A percentile compares a stretch with the other conserved stretches of the same genome.
Evolutionary conservation across 2,329 filamentous ascomycete species (phyloP).

Genomic region (Elsinoe australis): DNA sequence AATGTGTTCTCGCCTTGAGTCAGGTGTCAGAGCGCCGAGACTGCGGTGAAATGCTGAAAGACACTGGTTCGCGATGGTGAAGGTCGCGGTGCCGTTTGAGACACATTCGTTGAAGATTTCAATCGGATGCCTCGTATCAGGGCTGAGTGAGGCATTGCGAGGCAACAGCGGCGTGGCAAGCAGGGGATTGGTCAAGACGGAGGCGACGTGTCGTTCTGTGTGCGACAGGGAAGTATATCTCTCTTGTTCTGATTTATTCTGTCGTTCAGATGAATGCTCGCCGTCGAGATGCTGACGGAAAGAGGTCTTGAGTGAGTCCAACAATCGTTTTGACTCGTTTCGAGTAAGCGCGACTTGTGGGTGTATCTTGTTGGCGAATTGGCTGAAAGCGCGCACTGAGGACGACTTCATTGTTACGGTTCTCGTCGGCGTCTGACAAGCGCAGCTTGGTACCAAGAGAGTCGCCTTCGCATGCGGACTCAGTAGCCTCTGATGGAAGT

Average conservation of each 20-base stretch:
- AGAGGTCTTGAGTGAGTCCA: constrained; percentile 53
- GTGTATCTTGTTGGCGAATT: constrained; percentile 48
- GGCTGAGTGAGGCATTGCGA: constrained; percentile 22
- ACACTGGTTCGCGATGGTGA: constrained; percentile 34
- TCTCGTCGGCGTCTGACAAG: too few species aligned
- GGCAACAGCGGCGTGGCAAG: constrained; percentile 28
- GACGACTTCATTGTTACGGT: constrained; percentile 46
- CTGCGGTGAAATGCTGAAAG: constrained; percentile 28
- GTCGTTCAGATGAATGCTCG: too few species aligned
- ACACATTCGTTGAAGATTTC: constrained; percentile 36
- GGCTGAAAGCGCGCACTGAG: constrained; percentile 40
- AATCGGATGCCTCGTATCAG: constrained; percentile 32
- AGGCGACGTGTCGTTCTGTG: constrained; percentile 42
- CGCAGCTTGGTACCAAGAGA: too few species aligned
- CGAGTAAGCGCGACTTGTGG: constrained; percentile 47
- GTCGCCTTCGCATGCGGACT: too few species aligned
- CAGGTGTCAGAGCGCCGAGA: constrained; percentile 20
- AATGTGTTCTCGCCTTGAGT: constrained; percentile 17
- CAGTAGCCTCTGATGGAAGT: too few species aligned
- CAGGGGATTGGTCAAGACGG: constrained; percentile 46
- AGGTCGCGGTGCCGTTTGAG: constrained; percentile 32
- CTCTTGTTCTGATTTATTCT: too few species aligned
- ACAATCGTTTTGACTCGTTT: constrained; percentile 52
- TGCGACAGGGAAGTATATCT: constrained; percentile 18
- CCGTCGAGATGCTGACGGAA: constrained; percentile 57